Conservation (phyloP, 164 flowering plant species). For the Sextonia rubra region DNA sequence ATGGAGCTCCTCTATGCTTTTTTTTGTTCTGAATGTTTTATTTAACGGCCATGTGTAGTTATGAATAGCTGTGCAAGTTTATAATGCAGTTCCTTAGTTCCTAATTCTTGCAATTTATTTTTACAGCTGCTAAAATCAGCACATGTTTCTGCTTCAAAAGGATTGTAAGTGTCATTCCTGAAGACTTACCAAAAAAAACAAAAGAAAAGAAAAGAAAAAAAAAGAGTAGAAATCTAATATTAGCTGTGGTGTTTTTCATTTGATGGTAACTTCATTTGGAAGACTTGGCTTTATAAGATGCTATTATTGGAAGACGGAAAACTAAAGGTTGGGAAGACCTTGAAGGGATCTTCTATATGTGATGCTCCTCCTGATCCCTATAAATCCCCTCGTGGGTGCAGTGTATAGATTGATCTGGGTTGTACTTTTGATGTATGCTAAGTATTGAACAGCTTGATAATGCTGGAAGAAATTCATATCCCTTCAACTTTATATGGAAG, state of each 20-base stretch:
- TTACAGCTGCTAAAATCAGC: constrained; percentile 43
- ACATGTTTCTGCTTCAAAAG: constrained; percentile 25
- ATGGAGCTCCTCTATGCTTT: background rate
- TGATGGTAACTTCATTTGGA: background rate
- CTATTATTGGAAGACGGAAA: background rate
- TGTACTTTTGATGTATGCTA: background rate
- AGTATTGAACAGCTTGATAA: background rate
- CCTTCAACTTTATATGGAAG: too few species aligned
- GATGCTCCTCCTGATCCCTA: background rate
- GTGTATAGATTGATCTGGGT: background rate
- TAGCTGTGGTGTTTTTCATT: background rate
- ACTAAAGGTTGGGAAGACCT: background rate
- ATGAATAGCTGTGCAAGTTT: background rate
- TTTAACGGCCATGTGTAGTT: background rate
- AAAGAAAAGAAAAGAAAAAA: too few species aligned
- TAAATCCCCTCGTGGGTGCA: background rate
- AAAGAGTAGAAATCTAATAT: too few species aligned
- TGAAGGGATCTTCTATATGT: background rate
- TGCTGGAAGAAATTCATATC: background rate
- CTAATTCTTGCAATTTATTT: background rate
- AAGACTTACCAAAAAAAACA: background rate
- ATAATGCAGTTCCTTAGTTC: background rate
- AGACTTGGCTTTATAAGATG: background rate
- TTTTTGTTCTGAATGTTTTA: background rate
- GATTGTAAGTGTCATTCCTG: constrained; percentile 37